These are phyloP conservation scores for Podospora bellae-mahoneyi DNA, from an alignment of 495 filamentous ascomycete species.

Conservation along the genomic window DNA sequence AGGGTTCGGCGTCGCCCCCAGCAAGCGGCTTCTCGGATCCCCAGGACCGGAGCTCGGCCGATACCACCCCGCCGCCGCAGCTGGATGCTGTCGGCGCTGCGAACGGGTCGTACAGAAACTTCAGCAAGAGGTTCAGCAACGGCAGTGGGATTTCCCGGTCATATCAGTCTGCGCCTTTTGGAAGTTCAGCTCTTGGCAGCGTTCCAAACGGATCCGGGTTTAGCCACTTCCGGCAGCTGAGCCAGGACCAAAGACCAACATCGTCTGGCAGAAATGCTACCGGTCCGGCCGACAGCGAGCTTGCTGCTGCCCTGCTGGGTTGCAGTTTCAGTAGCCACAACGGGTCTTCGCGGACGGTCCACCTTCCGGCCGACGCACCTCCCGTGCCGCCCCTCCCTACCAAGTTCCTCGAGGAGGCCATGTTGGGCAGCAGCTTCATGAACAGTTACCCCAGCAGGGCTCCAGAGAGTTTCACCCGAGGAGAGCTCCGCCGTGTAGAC, in stretches of 20 bases:
- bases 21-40: conserved; percentile 73
- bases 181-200: conserved; percentile 50
- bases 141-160: conserved; percentile 74
- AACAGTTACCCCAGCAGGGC: conserved; percentile 51
- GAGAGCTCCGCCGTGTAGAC: conserved; percentile 46
- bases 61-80: conserved; percentile 68
- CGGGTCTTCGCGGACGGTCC: conserved; percentile 58
- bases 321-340: conserved; percentile 81
- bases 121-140: conserved; percentile 60
- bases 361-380: conserved; percentile 71
- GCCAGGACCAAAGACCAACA: conserved; percentile 56
- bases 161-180: conserved; percentile 72
- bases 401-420: conserved; percentile 56
- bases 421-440: conserved; percentile 49
- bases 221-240: conserved; percentile 54
- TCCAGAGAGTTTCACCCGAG: conserved; percentile 50
- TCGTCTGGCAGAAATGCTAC: conserved; percentile 60
- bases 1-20: conserved; percentile 76
- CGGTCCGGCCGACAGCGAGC: conserved; percentile 68
- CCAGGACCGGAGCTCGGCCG: conserved; percentile 65
- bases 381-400: conserved; percentile 82
- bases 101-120: conserved; percentile 46
- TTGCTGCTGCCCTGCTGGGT: conserved; percentile 82
- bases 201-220: conserved; percentile 47
- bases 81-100: conserved; percentile 42